These are phyloP conservation scores for Podospora appendiculata DNA, from an alignment of 495 filamentous ascomycete species.

Conservation along the genomic window DNA sequence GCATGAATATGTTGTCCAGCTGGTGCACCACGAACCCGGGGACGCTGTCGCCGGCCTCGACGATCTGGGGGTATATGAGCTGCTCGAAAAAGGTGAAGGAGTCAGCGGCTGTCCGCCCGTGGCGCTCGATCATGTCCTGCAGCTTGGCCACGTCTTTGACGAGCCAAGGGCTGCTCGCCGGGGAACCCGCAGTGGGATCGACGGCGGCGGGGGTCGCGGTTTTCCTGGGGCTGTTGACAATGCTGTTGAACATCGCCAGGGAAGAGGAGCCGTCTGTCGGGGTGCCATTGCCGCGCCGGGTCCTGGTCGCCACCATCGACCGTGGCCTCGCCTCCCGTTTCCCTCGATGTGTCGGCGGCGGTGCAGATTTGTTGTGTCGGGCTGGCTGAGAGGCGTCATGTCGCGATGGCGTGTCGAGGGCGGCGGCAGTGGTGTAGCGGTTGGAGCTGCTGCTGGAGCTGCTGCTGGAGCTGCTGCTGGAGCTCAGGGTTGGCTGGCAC, in stretches of 20 bases:
- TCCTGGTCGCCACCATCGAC: too few species aligned
- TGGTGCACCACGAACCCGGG: constrained; percentile 12
- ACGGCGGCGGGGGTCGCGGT: not conserved
- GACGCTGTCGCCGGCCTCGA: constrained; percentile 7
- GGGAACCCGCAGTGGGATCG: not conserved
- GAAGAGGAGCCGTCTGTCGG: constrained; percentile 1
- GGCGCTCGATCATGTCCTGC: constrained; percentile 26
- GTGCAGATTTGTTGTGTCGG: not conserved
- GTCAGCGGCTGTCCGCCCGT: constrained; percentile 11
- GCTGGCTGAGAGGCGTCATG: not conserved
- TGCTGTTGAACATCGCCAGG: constrained; percentile 11
- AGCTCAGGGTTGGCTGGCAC: not conserved
- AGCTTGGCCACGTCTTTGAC: constrained; percentile 24
- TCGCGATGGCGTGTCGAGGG: not conserved
- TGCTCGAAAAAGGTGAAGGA: constrained; percentile 34
- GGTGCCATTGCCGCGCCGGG: not conserved
- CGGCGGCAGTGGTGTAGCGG: too few species aligned
- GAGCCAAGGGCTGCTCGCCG: not conserved
- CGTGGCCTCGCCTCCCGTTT: too few species aligned
- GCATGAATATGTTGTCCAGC: constrained; percentile 15
- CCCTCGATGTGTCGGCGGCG: not conserved
- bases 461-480: too few species aligned
- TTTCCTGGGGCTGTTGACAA: constrained; percentile 7
- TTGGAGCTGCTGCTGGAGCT: not conserved
- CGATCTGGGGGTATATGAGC: constrained; percentile 25